Evolutionary conservation across 2,329 filamentous ascomycete species (phyloP).

Genomic region (Colletotrichum higginsianum): DNA sequence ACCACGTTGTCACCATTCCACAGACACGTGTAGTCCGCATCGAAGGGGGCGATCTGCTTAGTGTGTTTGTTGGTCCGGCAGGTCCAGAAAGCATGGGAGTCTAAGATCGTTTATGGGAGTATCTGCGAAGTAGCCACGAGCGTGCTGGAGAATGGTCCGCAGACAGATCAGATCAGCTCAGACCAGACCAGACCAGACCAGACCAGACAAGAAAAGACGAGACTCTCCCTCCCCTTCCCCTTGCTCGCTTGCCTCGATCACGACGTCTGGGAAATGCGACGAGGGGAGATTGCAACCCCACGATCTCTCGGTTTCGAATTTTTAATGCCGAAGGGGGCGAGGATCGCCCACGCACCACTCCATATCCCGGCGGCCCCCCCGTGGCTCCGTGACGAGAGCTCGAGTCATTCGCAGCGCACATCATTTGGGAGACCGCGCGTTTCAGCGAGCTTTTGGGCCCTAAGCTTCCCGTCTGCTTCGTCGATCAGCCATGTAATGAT

Average conservation of each 20-base stretch:
- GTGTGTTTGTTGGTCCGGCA: too few relatives aligned
- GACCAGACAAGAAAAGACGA: too few relatives aligned
- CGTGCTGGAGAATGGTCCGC: too few relatives aligned
- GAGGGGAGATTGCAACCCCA: constrained; percentile 7
- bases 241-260: not conserved
- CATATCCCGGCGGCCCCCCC: constrained; percentile 4
- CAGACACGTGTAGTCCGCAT: not conserved
- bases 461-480: not conserved
- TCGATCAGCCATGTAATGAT: not conserved
- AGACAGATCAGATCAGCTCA: too few relatives aligned
- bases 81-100: not conserved
- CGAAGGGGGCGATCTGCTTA: not conserved
- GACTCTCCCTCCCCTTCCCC: not conserved
- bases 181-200: too few relatives aligned
- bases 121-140: not conserved
- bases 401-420: constrained; percentile 25
- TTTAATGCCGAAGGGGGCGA: not conserved
- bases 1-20: constrained; percentile 23
- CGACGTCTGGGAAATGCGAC: not conserved
- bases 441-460: constrained; percentile 26
- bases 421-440: constrained; percentile 11
- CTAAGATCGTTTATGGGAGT: not conserved
- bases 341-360: too few relatives aligned
- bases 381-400: constrained; percentile 11
- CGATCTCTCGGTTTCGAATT: constrained; percentile 3